Base-by-base conservation (phyloP, 495 filamentous ascomycete genomes). In the Penicillium macrosclerotiorum region DNA sequence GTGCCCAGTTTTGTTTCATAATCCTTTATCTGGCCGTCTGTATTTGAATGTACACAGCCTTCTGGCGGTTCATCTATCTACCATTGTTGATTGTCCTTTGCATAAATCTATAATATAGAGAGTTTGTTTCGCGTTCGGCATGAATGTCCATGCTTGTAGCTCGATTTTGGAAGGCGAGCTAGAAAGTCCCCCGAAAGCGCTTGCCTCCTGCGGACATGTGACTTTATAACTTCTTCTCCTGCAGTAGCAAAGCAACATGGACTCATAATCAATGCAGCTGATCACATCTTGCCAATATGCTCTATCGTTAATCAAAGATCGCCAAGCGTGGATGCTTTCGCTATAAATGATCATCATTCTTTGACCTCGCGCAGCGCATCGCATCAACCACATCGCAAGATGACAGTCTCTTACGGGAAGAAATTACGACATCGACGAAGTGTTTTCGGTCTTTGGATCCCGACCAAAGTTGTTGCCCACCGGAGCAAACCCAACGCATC, bases 391-490 rank as follows among this genome's bases (percentile, higher is more conserved):
- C 8, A 20, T 20, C 22, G 12, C 47, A 45, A 46, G 2, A 67
- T 67, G 63, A 54, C 53, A 30, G 27, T 39, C 25, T 19, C 45
- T 37, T 42, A 34, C 37, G 30, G 31, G 16, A 52, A 38, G 32
- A 52, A 52, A 25, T 25, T 57, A 18, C 46, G 29, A 37, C 41
- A 31, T 4, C 52, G 56, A 41, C 46, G 46, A 47, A 63, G 50
- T 19, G 54, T 50, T 18, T 61, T 63, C 24, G 41, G 39, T 24
- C 48, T 61, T 41, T 57, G 52, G 56, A 43, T 44, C 19, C 52
- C 54, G 1, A 53, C 29, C 27, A 60, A 55, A 55, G 33, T 38
- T 25, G 41, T 34, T 29, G n/a, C 37, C 25, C 22, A 34, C 17
- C 47, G 25, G 36, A 43, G 43, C 34, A 52, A 57, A 45, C 20